Evolutionary conservation across 768 basidiomycete species (phyloP), one percentile per base, ranked within the genome.

Genomic region (Psilocybe subaeruginosa): DNA sequence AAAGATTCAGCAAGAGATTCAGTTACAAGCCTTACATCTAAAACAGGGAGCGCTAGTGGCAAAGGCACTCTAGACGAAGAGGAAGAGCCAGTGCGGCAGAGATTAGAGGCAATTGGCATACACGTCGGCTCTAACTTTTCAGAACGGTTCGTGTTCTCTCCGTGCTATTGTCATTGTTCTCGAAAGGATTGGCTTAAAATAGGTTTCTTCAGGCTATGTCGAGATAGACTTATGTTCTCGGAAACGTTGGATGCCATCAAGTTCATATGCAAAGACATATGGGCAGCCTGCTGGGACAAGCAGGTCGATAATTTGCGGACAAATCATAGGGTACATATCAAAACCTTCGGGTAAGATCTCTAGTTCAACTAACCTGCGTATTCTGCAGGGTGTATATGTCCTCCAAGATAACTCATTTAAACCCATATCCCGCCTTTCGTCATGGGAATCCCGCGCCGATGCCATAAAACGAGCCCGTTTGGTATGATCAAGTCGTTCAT

Each of bases 241-340:
- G 91, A 96, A 70, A 91, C 93, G 0, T 80, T 98, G 6, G 96
- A 98, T 62, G 88, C 85, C 8, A 88, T 98, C 77, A 97, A 98
- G 73, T 97, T 97, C 69, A 83, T 98, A 59, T 98, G 95, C 78
- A 98, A 98, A 70, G 95, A 98, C 59, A 77, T 98, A n/a, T 98
- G 95, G 93, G 80, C 86, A 0, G 86, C 89, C 19, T 91, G 90
- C 58, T 97, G 93, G 89, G 92, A 95, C 55, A 96, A 96, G 71
- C 96, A 97, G 72, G 93, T 97, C 1, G 95, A 97, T 69, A 98
- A 98, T 73, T 77, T 98, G 60, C 85, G 95, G 48, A 98, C 95
- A 14, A 98, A 98, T 72, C 96, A 97, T 73, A 82, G 95, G 52
- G 95, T 95, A 69, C 43, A 16, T 43, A 16, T 61, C n/a, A 2